phyloP scores from a whole-genome alignment of 305 asterid species.

The Fraxinus angustifolia region DNA sequence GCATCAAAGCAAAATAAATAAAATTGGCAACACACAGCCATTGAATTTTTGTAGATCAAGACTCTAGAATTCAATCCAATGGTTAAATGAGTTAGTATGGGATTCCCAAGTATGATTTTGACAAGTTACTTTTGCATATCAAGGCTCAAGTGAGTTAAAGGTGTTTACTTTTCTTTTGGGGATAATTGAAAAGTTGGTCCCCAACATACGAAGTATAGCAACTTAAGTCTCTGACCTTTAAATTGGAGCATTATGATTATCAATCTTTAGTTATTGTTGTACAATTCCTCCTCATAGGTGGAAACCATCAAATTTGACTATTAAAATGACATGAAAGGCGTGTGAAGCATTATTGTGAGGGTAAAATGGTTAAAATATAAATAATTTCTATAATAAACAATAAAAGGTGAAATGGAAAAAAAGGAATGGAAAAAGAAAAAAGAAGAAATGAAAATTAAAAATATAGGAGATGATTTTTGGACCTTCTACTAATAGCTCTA shows the following conservation, averaged over 20 bases:
- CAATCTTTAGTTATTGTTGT: not conserved
- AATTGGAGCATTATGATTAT: not conserved
- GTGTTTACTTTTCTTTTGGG: not conserved
- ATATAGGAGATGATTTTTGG: not conserved
- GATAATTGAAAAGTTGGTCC: not conserved
- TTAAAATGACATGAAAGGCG: not conserved
- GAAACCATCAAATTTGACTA: not conserved
- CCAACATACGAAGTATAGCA: not conserved
- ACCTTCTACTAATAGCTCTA: not conserved
- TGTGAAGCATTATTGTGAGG: not conserved
- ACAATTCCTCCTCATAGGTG: not conserved
- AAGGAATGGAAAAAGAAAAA: not conserved
- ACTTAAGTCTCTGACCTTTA: not conserved
- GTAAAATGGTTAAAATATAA: not conserved
- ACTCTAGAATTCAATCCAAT: not conserved
- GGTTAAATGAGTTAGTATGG: not conserved
- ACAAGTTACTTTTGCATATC: not conserved
- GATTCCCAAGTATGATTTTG: not conserved
- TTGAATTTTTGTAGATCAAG: not conserved
- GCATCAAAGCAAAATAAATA: not conserved
- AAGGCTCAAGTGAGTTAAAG: not conserved
- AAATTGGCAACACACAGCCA: not conserved
- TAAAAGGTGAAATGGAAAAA: not conserved
- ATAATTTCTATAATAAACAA: not conserved
- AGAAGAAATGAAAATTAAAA: not conserved